A percentile compares a stretch with the other conserved stretches of the same genome.
Conservation (phyloP, 352 stramenopile genomes). For the Hyaloperonospora arabidopsidis region DNA sequence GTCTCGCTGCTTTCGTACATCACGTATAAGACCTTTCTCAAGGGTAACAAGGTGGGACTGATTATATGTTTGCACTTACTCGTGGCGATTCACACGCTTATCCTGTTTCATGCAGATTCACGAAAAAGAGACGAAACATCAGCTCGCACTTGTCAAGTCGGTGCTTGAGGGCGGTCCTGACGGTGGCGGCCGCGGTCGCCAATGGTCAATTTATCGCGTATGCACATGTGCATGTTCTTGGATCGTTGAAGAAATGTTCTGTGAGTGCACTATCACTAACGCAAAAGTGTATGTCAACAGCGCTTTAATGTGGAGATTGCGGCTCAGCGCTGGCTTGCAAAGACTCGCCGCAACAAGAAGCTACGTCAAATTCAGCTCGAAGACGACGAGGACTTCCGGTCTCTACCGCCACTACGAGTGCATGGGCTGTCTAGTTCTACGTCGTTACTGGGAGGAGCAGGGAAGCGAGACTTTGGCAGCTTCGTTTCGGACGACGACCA, state of each 20-base stretch:
- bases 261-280: not conserved
- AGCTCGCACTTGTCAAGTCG: slow-evolving; percentile 38
- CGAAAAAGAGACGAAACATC: slow-evolving; percentile 45
- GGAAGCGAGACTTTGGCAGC: slow-evolving; percentile 35
- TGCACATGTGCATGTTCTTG: slow-evolving; percentile 22
- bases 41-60: slow-evolving; percentile 52
- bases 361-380: slow-evolving; percentile 32
- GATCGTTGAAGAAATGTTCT: not conserved
- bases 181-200: slow-evolving; percentile 35
- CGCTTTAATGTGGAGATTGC: slow-evolving; percentile 60
- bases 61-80: not conserved
- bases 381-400: slow-evolving; percentile 61
- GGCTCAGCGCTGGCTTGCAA: slow-evolving; percentile 47
- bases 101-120: slow-evolving; percentile 32
- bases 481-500: slow-evolving; percentile 40
- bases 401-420: slow-evolving; percentile 38
- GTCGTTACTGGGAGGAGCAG: slow-evolving; percentile 13
- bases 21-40: slow-evolving; percentile 65
- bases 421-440: slow-evolving; percentile 24
- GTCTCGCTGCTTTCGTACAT: slow-evolving; percentile 69
- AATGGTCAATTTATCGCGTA: slow-evolving; percentile 69
- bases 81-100: not conserved
- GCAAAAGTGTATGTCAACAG: slow-evolving; percentile 18
- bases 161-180: slow-evolving; percentile 42
- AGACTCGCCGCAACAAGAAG: slow-evolving; percentile 54